A percentile compares a stretch with the other conserved stretches of the same genome.
Conservation (phyloP, 2,329 filamentous ascomycete species). For the Aspergillus carbonarius region DNA sequence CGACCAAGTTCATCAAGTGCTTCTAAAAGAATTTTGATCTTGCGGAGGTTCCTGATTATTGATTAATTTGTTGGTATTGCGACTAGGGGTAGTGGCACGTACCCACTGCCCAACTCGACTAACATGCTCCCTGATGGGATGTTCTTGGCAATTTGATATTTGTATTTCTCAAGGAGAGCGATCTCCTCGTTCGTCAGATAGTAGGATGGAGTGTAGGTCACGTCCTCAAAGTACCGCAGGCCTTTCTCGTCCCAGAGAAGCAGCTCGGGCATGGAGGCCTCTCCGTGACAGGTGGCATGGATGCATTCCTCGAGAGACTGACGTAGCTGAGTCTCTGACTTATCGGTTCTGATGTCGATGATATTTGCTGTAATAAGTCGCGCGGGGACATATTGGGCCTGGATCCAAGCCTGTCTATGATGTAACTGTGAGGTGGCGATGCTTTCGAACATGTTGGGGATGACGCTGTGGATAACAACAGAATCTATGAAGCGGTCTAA, state of each 20-base stretch:
- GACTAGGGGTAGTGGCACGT: neutral
- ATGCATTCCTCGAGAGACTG: constrained; percentile 7
- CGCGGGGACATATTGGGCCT: too few species aligned
- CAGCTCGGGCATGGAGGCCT: constrained; percentile 23
- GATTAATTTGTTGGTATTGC: constrained; percentile 46
- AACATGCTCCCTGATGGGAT: constrained; percentile 9
- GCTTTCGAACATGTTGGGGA: too few species aligned
- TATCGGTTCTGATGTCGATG: constrained; percentile 12
- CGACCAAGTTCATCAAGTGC: constrained; percentile 74
- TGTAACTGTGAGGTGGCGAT: too few species aligned
- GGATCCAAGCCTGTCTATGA: neutral
- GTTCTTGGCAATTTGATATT: constrained; percentile 5
- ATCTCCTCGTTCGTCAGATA: constrained; percentile 12
- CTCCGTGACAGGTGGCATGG: neutral
- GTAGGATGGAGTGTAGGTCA: constrained; percentile 20
- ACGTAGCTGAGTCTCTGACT: constrained; percentile 5
- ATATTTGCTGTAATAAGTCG: neutral
- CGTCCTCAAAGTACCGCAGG: constrained; percentile 27
- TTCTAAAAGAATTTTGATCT: constrained; percentile 75
- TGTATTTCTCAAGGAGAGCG: constrained; percentile 1
- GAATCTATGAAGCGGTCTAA: too few species aligned
- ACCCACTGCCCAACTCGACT: constrained; percentile 17
- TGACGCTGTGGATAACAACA: too few species aligned
- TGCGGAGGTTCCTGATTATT: constrained; percentile 58
- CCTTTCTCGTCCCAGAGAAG: constrained; percentile 27